phyloP scores from a whole-genome alignment of 768 basidiomycete species.

The Rhodocollybia butyracea region DNA sequence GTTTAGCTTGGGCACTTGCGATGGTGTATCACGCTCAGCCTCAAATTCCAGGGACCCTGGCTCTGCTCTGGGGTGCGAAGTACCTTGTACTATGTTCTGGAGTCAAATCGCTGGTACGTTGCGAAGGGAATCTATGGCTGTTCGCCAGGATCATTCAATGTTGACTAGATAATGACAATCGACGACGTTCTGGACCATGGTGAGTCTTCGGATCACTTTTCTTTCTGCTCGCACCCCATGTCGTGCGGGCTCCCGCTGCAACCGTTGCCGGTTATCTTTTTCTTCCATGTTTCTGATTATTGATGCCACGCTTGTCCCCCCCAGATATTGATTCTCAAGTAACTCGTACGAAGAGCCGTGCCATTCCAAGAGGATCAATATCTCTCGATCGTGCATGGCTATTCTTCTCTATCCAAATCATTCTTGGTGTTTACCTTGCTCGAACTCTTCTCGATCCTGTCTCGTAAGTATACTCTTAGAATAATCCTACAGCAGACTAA shows the following conservation, averaged over 20 bases:
- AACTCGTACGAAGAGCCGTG: constrained; percentile 1
- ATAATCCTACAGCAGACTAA: background rate
- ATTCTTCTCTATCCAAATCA: constrained; percentile 1
- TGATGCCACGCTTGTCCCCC: too few species aligned
- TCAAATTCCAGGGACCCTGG: constrained; percentile 13
- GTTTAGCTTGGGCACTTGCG: constrained; percentile 26
- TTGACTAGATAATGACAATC: constrained; percentile 11
- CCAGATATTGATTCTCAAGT: constrained; percentile 3
- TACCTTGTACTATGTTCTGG: constrained; percentile 29
- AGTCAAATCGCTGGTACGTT: constrained; percentile 27
- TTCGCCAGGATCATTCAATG: background rate
- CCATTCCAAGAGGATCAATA: constrained; percentile 7
- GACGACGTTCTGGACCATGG: constrained; percentile 8
- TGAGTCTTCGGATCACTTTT: background rate
- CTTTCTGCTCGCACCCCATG: too few species aligned
- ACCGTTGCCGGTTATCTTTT: background rate
- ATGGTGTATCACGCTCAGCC: constrained; percentile 27
- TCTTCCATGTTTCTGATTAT: too few species aligned
- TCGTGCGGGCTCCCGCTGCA: background rate
- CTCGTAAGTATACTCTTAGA: background rate
- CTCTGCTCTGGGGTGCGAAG: constrained; percentile 15
- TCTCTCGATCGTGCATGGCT: constrained; percentile 9
- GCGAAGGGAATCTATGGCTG: background rate
- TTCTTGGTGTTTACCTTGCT: constrained; percentile 1
- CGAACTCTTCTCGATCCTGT: background rate